Base-by-base conservation (phyloP, 805 yeast species). In the Spathaspora gorwiae region DNA sequence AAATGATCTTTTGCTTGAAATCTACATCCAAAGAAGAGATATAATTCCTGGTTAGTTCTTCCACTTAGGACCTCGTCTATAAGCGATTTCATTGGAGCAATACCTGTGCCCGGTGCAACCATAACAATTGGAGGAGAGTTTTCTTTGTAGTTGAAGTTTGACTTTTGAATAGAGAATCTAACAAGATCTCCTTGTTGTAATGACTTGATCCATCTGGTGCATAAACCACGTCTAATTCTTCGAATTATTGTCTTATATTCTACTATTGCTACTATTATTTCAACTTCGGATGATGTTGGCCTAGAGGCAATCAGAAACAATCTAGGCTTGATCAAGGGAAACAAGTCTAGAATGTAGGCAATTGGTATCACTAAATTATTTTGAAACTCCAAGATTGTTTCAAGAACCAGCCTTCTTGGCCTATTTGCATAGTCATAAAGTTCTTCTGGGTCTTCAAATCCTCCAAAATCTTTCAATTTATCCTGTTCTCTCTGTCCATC, bases 51-150 rank as follows among this genome's bases (percentile, higher is more conserved):
- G 1, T 1, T 53, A 54, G 27, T 42, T 3, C 43, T 31, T 6
- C 46, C 45, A n/a, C 26, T 11, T 14, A 62, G 47, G 2, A 62
- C 54, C 1, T 70, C 55, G 37, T 78, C 78, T 11, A 92, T 73
- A 35, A 90, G 56, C 1, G 87, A 76, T 55, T 88, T 79, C 76
- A 92, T 81, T 2, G 99, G 99, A 0, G 99, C 99, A 9, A 94
- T 72, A 2, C 99, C 99, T 0, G 98, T 95, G 3, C 99, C 99
- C 0, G 99, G 95, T 1, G 92, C 84, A 4, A 92, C 74, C 77
- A 92, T 70, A 3, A 94, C 65, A 26, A 86, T 65, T 0, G 96
- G 60, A 37, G 64, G 59, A 40, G 29, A 29, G 27, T 13, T n/a
- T 9, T 33, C 35, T 15, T 33, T 42, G 24, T 45, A 47, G 11